Base-by-base conservation (phyloP, 2,329 filamentous ascomycete genomes). In the Fusarium sp. region DNA sequence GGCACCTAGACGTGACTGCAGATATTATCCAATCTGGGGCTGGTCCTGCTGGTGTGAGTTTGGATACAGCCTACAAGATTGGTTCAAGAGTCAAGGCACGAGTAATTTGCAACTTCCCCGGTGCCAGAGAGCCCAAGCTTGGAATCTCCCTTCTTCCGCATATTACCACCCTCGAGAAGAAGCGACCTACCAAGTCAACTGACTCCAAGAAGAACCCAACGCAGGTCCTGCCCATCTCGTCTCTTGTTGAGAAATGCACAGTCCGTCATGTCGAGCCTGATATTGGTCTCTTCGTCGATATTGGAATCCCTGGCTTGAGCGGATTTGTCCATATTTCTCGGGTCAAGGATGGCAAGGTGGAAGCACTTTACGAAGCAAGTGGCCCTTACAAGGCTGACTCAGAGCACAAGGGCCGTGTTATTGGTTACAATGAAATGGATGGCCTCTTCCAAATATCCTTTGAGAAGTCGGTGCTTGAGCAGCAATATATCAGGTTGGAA, bases 301-400 rank as follows among this genome's bases (percentile, higher is more conserved):
- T 95, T 44, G 91, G 91, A 4, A 73, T 84, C 22, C 72, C 82
- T 8, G 94, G 91, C 36, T 86, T 96, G 6, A 86, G 90, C n/a
- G 94, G 94, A 15, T 99, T 98, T 79, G 95, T 97, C 28, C 96
- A 99, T 82, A 97, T 99, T 74, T 99, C 96, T 2, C 90, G 94
- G 73, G 89, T 99, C 70, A 93, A 96, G 67, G 96, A 99, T 81
- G 92, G 92, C 75, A 97, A 96, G 81, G 89, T 98, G 60, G 96
- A 98, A 72, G 90, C 90, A 3, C 86, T 99, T 10, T 93, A 94
- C 20, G 90, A 94, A 72, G 87, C 90, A 8, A 91, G 90, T 24
- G 96, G 96, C 0, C 88, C 92, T 6, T 98, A 91, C 85, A 93
- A 94, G 81, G 80, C 93, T 26, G 94, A 90, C 45, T 92, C 95